Evolutionary conservation across 768 basidiomycete genomes (phyloP), one percentile per base, ranked within the genome.

Genomic region (Auriculariales sp.): DNA sequence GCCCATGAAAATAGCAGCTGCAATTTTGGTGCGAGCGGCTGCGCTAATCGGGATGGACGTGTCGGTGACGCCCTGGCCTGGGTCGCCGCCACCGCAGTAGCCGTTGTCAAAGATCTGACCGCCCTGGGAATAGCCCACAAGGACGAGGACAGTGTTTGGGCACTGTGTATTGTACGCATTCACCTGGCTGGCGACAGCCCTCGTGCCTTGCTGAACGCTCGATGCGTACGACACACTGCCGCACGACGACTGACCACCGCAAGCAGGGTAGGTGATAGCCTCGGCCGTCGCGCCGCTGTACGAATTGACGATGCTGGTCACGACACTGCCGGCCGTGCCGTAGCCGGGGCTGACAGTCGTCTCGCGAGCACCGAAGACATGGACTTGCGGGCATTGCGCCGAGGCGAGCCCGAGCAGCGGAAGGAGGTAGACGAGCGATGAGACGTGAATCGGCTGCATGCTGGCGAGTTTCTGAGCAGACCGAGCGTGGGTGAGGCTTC

Each of bases 331-430:
- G 17, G 49, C 49, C 6, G 49, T 50, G n/a, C 49, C 49, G 29
- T 50, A 50, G 22, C 49, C 49, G 4, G 35, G 49, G 4, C 39
- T n/a, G 47, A 31, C 49, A 11, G 49, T 50, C 2, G 49, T 50
- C 49, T 50, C 49, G 25, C 49, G 49, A 15, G 49, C 49, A 22
- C 49, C 49, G 34, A 50, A 50, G 28, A 50, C 35, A 42, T 50
- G 49, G 15, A 50, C 44, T 12, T 46, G 25, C 24, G 49, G 49
- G 42, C 49, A 50, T 12, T 29, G 28, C 14, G 14, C 28, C 7
- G 12, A 30, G 12, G 28, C 46, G 10, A 24, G 15, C 15, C 14
- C 15, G 35, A 36, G 35, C 10, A 22, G n/a, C n/a, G n/a, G n/a
- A 22, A 36, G 35, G 22, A 36, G 35, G 15, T 6, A 6, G 35